A percentile compares a stretch with the other conserved stretches of the same genome.
Evolutionary conservation across 257 asterid species (phyloP).

Genomic region (Solanum ossicruentum): DNA sequence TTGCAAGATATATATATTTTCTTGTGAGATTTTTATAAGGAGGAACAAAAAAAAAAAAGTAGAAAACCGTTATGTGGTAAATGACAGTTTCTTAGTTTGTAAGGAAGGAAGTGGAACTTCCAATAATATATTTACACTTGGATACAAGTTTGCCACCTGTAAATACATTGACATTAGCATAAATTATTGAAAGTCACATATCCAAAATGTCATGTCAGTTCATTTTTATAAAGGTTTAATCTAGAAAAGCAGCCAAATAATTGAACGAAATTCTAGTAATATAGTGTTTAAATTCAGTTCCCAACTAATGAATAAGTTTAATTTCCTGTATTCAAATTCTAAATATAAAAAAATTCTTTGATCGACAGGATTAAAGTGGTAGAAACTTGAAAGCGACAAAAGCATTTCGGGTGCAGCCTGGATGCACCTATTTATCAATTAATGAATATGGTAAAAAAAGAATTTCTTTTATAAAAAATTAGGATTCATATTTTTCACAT

Average conservation of each 20-base stretch:
- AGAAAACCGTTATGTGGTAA: background rate
- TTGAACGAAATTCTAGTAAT: background rate
- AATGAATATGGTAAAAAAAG: too few species aligned
- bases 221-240: background rate
- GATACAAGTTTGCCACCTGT: conserved; percentile 3
- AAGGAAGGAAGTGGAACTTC: conserved; percentile 22
- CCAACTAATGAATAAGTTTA: background rate
- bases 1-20: background rate
- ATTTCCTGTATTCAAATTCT: background rate
- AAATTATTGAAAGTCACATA: background rate
- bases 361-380: too few species aligned
- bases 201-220: background rate
- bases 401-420: too few species aligned
- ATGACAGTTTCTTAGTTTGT: conserved; percentile 42
- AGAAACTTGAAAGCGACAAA: too few species aligned
- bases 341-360: too few species aligned
- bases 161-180: background rate
- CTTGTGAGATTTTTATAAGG: background rate
- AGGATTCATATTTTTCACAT: too few species aligned
- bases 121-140: background rate
- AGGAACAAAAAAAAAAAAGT: too few species aligned
- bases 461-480: too few species aligned
- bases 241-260: background rate
- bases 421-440: too few species aligned
- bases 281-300: background rate